Base-by-base conservation (phyloP, 23 red algal species). In the Gracilaria gracilis region DNA sequence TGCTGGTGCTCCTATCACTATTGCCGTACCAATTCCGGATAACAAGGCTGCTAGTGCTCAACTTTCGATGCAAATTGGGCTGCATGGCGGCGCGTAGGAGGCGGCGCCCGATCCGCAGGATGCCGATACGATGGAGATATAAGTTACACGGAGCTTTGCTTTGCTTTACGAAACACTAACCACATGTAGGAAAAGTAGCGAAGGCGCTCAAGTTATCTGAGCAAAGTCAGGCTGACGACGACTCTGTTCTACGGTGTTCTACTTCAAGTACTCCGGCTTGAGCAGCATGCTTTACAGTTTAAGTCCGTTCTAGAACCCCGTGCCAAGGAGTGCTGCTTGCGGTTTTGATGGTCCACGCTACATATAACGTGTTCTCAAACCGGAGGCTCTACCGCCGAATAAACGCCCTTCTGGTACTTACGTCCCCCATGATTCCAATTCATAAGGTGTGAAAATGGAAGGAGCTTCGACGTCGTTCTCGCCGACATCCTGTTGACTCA, bases 11-110 rank as follows among this genome's bases (percentile, higher is more conserved):
- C 71, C 87, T 13, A 90, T 90, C 19, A 90, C 87, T 29, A 80
- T 90, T 69, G 72, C 87, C 27, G 87, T 90, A 28, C 87, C 87
- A 17, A 90, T 51, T 57, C 86, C 87, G 37, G 87, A 90, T 64
- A 54, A 31, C n/a, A 39, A 46, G 4, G 74, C 59, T 14, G 38
- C 49, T 0, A 40, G 23, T 40, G 36, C 47, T 15, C 53, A 82
- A 28, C 32, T 51, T 82, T 82, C 79, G 6, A 46, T 65, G 15
- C 79, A 82, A 62, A 65, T 82, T 57, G 79, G 53, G 36, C 53
- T 82, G 24, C 62, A 82, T 19, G 79, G 79, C 36, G 79, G 54
- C n/a, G 16, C 79, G 17, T 17, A 53, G 16, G 72, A 77, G 1
- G 27, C 15, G 9, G 42, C n/a, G n/a, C n/a, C 38, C 8, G 72